These are phyloP conservation scores for Cicer arietinum DNA, from an alignment of 306 rosid genomes.

Conservation along the genomic window DNA sequence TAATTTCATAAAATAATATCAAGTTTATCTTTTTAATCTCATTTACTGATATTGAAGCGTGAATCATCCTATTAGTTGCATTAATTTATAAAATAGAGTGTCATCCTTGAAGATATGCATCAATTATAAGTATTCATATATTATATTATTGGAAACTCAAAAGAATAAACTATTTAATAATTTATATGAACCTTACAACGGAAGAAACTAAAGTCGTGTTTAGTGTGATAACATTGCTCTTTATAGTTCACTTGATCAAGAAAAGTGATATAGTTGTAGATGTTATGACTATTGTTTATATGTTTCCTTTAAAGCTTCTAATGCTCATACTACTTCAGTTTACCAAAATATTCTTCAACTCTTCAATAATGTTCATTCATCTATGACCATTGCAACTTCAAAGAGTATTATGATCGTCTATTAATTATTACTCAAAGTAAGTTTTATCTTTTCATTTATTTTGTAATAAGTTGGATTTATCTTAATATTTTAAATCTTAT, in stretches of 20 bases:
- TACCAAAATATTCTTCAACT: background rate
- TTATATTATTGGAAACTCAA: too few species aligned
- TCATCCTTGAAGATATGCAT: too few species aligned
- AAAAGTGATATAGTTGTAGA: too few species aligned
- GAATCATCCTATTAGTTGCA: too few species aligned
- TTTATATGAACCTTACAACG: constrained; percentile 66
- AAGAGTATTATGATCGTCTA: background rate
- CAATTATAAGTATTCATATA: too few species aligned
- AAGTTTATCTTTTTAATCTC: too few species aligned
- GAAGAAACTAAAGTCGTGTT: constrained; percentile 68
- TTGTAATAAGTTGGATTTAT: too few species aligned
- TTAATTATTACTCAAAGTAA: background rate
- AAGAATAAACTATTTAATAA: too few species aligned
- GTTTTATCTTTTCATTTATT: background rate
- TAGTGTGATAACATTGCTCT: constrained; percentile 70
- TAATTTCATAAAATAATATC: too few species aligned
- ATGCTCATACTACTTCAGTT: background rate
- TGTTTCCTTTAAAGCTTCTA: background rate
- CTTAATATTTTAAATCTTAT: background rate
- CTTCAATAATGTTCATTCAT: background rate
- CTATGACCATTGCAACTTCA: background rate
- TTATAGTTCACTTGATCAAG: background rate
- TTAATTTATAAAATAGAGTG: too few species aligned
- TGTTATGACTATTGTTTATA: background rate
- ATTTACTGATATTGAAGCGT: too few species aligned